A percentile compares a stretch with the other conserved stretches of the same genome.
Evolutionary conservation across 2,329 filamentous ascomycete genomes (phyloP).

Genomic region (Ophiostoma ulmi): DNA sequence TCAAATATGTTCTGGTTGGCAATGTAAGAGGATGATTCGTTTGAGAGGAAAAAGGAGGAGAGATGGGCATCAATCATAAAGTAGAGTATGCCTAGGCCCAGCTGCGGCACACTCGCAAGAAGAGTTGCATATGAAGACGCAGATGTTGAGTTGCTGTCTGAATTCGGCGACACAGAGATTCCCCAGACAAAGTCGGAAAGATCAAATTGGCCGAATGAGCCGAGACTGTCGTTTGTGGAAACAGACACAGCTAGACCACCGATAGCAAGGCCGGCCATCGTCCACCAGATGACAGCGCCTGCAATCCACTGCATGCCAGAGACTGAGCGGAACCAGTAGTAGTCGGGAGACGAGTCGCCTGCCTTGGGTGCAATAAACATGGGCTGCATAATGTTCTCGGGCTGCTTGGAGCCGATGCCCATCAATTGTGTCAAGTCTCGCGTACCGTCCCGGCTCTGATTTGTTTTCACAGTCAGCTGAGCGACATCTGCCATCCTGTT

Average conservation of each 20-base stretch:
- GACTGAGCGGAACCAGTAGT: slow-evolving; percentile 45
- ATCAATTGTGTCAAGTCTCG: not conserved
- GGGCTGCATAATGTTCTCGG: slow-evolving; percentile 20
- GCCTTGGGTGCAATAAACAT: slow-evolving; percentile 14
- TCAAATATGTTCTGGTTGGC: slow-evolving; percentile 14
- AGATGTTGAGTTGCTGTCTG: slow-evolving; percentile 12
- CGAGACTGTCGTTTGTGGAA: slow-evolving; percentile 31
- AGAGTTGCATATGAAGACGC: slow-evolving; percentile 35
- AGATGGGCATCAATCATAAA: slow-evolving; percentile 45
- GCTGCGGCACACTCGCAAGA: slow-evolving; percentile 45
- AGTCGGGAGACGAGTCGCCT: slow-evolving; percentile 32
- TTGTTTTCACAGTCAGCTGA: slow-evolving; percentile 20
- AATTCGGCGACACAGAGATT: slow-evolving; percentile 22
- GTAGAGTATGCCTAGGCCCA: slow-evolving; percentile 46
- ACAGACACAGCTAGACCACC: slow-evolving; percentile 39
- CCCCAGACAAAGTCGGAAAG: slow-evolving; percentile 26
- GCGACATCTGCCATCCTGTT: slow-evolving; percentile 38
- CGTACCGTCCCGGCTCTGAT: not conserved
- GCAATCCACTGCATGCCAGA: slow-evolving; percentile 41
- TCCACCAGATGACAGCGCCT: slow-evolving; percentile 39
- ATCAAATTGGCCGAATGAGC: slow-evolving; percentile 41
- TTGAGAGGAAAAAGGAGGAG: slow-evolving; percentile 45
- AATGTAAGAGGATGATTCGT: slow-evolving; percentile 43
- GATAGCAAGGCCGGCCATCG: slow-evolving; percentile 37
- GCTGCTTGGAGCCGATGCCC: not conserved